Base-by-base conservation (phyloP, 2,329 filamentous ascomycete species). In the Aspergillus sojae region DNA sequence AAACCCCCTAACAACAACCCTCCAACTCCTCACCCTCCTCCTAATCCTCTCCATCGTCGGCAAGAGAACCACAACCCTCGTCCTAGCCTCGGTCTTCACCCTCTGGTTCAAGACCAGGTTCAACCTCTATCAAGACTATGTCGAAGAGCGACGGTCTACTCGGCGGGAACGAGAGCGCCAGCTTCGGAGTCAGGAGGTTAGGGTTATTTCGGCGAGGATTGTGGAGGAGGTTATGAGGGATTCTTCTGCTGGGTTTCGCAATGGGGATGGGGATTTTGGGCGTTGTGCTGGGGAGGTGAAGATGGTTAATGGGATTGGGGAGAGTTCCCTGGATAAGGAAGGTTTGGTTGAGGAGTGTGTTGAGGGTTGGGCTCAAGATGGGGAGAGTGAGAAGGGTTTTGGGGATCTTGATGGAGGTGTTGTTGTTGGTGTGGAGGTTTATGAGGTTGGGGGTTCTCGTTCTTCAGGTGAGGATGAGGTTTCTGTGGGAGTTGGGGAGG, bases 61-160 rank as follows among this genome's bases (percentile, higher is more conserved):
- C 9, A 55, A 55, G 41, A 39, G 52, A 23, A 55, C 32, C 16
- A 23, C 52, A 19, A 36, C 32, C n/a, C 32, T 55, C 21, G 32
- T 55, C 53, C 57, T 68, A 2, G 66, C 66, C 14, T 61, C 59
- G 4, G 64, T 68, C 19, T 66, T 68, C 41, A 67, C 70, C 2
- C 68, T 78, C 10, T 74, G 73, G 52, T 55, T 55, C 32, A 55
- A 55, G 52, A 16, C 32, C 34, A 36, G 32, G 16, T 26, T 55
- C n/a, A 39, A 6, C n/a, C n/a, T 55, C 14, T 55, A 55, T 12
- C 52, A 55, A 14, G 52, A 55, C 11, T 23, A 23, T 36, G 52
- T 55, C 11, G 52, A 55, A 21, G 52, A 55, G 32, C 32, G 52
- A 34, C 52, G 52, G 21, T 12, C 32, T 14, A 39, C 21, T 36